These are phyloP conservation scores for Beauveria australis DNA, from an alignment of 2,329 filamentous ascomycete genomes.

Conservation along the genomic window DNA sequence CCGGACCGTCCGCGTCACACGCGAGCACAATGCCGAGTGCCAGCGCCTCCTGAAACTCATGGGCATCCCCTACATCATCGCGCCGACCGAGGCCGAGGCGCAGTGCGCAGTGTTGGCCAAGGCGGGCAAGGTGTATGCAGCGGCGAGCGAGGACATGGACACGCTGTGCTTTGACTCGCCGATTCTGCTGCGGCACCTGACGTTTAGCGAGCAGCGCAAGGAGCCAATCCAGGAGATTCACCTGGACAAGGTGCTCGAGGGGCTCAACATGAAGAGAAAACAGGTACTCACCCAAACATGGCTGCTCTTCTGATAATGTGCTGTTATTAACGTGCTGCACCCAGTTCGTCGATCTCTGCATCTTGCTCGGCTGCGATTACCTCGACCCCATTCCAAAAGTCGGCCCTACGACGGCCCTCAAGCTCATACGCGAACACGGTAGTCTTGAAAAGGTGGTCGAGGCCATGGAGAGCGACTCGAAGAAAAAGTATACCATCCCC, in stretches of 20 bases:
- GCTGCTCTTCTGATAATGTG: background rate
- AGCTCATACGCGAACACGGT: constrained; percentile 88
- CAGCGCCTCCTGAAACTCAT: constrained; percentile 85
- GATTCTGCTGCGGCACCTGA: constrained; percentile 84
- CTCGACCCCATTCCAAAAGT: constrained; percentile 93
- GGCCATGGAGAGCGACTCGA: constrained; percentile 64
- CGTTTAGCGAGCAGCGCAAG: constrained; percentile 94
- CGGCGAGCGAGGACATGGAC: constrained; percentile 98
- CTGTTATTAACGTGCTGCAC: background rate
- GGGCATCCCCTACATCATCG: constrained; percentile 92
- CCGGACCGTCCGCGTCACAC: constrained; percentile 86
- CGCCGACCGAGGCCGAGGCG: constrained; percentile 93
- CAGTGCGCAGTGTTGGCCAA: constrained; percentile 87
- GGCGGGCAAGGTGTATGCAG: constrained; percentile 92
- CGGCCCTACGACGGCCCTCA: constrained; percentile 83
- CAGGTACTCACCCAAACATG: constrained; percentile 40
- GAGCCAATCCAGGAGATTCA: constrained; percentile 96
- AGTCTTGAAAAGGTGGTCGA: constrained; percentile 82
- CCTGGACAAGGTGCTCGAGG: constrained; percentile 76
- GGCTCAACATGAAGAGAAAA: constrained; percentile 76
- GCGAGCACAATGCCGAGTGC: constrained; percentile 93
- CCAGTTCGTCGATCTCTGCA: constrained; percentile 95
- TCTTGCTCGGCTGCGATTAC: constrained; percentile 95
- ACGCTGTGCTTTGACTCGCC: constrained; percentile 92
- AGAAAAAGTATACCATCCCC: constrained; percentile 74